Evolutionary conservation across 106 monocot genomes (phyloP).

Genomic region (Amphibolis antarctica): DNA sequence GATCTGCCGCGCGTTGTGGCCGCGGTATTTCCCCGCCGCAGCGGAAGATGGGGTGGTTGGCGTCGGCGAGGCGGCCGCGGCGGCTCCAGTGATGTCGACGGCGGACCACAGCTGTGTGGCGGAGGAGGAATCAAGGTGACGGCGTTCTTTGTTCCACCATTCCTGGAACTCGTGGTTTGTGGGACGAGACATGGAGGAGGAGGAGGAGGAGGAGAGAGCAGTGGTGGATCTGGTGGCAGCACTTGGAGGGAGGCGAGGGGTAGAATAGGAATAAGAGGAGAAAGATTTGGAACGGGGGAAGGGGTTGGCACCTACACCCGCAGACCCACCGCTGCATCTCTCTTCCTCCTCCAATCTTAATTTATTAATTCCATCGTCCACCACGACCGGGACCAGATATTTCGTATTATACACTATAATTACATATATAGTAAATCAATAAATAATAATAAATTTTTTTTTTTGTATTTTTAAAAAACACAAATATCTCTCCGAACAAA

Average conservation of each 20-base stretch:
- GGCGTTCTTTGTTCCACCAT: constrained; percentile 47
- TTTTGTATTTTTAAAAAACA: too few species aligned
- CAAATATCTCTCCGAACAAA: too few species aligned
- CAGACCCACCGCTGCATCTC: too few species aligned
- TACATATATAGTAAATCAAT: too few species aligned
- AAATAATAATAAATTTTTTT: too few species aligned
- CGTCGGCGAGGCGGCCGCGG: constrained; percentile 6
- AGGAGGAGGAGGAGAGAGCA: neutral
- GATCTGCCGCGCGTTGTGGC: constrained; percentile 34
- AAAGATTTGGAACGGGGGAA: neutral
- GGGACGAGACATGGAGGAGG: constrained; percentile 2
- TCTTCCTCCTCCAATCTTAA: too few species aligned
- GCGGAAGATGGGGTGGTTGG: constrained; percentile 1
- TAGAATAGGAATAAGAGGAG: neutral
- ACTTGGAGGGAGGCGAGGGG: neutral
- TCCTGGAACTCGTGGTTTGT: constrained; percentile 55
- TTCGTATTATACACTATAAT: too few species aligned
- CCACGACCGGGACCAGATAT: too few species aligned
- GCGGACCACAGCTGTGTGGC: neutral
- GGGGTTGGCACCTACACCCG: too few species aligned
- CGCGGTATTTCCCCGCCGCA: constrained; percentile 19
- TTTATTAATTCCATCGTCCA: too few species aligned
- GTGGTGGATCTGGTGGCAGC: neutral
- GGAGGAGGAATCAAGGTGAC: neutral
- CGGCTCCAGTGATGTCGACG: constrained; percentile 9